Conservation (phyloP, 2,329 filamentous ascomycete species). For the Claviceps spartinae region DNA sequence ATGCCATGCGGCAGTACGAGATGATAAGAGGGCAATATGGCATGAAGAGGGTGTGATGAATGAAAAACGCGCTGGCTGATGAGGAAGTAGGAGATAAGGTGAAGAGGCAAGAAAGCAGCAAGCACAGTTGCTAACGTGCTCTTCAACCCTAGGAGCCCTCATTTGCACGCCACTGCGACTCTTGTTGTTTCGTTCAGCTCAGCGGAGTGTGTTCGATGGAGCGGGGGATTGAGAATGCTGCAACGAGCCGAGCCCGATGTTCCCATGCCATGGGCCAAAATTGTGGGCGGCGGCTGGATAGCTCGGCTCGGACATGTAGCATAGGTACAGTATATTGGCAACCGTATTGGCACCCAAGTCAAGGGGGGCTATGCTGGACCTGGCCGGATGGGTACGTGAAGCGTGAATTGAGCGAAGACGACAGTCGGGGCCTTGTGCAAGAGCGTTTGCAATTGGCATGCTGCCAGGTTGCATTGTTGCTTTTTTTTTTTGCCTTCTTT, state of each 20-base stretch:
- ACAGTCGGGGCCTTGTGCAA: neutral
- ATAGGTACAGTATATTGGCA: neutral
- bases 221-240: neutral
- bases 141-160: too few species aligned
- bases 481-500: too few species aligned
- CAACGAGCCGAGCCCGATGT: neutral
- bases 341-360: neutral
- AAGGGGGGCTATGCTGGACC: constrained; percentile 1
- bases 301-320: neutral
- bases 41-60: too few species aligned
- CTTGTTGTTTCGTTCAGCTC: neutral
- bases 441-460: too few species aligned
- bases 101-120: neutral
- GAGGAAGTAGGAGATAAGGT: neutral
- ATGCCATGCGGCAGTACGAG: neutral
- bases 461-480: too few species aligned
- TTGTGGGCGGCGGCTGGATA: neutral
- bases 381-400: neutral
- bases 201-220: neutral
- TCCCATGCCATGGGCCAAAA: neutral
- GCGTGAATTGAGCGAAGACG: neutral
- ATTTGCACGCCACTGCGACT: neutral
- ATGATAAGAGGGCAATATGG: neutral
- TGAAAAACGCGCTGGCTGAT: neutral
- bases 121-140: too few species aligned